A percentile compares a stretch with the other conserved stretches of the same genome.
phyloP scores from a whole-genome alignment of 345 rosid genomes.

The Draba incana region DNA sequence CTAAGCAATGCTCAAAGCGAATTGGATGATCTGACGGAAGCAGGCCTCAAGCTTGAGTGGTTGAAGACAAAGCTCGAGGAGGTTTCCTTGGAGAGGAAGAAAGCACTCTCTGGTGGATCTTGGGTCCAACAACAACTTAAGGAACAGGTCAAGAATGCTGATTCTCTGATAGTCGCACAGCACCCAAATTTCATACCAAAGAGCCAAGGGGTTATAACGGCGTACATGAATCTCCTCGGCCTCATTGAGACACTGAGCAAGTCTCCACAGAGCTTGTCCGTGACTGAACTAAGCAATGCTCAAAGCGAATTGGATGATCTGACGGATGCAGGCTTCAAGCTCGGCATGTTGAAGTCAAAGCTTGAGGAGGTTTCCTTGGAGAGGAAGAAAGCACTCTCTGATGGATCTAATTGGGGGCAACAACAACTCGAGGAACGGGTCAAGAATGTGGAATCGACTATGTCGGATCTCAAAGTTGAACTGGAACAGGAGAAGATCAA shows the following conservation, averaged over 20 bases:
- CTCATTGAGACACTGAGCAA: conserved; percentile 14
- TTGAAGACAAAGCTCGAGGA: conserved; percentile 15
- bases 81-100: background rate
- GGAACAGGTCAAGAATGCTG: too few species aligned
- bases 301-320: background rate
- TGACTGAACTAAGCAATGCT: conserved; percentile 18
- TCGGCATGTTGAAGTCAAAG: too few species aligned
- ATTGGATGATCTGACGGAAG: background rate
- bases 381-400: too few species aligned
- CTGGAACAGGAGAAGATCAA: too few species aligned
- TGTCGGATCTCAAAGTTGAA: too few species aligned
- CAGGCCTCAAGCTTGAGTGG: conserved; percentile 13
- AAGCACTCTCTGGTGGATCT: too few species aligned
- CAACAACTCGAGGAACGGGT: too few species aligned
- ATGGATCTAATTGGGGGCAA: background rate
- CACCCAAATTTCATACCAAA: conserved; percentile 18
- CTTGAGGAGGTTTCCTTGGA: too few species aligned
- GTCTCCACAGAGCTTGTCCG: conserved; percentile 19
- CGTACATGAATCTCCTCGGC: conserved; percentile 25
- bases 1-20: background rate
- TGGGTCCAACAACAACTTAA: too few species aligned
- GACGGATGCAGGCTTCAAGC: conserved; percentile 10
- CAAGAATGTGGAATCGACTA: too few species aligned
- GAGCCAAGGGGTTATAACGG: background rate
- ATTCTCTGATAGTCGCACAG: background rate